Evolutionary conservation across 1,139 yeast genomes (phyloP).

Genomic region (Geotrichum klebahnii): DNA sequence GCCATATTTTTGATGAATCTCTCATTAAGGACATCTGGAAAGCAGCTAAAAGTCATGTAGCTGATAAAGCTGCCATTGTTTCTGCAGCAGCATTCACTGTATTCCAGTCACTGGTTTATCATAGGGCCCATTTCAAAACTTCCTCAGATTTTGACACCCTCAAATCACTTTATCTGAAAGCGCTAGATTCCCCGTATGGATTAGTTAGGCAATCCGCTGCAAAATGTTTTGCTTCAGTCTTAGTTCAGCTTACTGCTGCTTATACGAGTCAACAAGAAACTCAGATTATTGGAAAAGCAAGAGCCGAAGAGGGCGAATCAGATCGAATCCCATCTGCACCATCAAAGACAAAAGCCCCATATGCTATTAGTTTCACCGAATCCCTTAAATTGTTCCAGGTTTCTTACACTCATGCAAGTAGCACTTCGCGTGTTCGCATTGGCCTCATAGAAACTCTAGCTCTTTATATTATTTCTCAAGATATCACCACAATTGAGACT

Average conservation of each 20-base stretch:
- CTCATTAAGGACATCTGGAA: conserved; percentile 38
- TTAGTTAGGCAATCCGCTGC: conserved; percentile 38
- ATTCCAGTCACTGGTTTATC: conserved; percentile 26
- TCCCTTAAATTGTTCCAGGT: conserved; percentile 24
- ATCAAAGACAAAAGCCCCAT: conserved; percentile 20
- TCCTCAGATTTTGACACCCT: conserved; percentile 36
- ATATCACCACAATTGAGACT: conserved; percentile 29
- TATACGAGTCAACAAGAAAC: conserved; percentile 28
- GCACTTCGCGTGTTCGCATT: conserved; percentile 29
- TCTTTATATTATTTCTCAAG: conserved; percentile 28
- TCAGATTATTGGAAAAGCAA: conserved; percentile 24
- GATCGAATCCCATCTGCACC: conserved; percentile 24
- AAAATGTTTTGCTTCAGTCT: conserved; percentile 32
- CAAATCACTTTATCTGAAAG: conserved; percentile 30
- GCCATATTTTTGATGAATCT: conserved; percentile 37
- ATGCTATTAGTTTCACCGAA: conserved; percentile 28
- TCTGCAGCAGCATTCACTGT: conserved; percentile 35
- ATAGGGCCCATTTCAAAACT: conserved; percentile 29
- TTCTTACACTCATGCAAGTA: conserved; percentile 25
- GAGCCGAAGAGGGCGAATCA: conserved; percentile 22
- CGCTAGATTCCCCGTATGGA: conserved; percentile 32
- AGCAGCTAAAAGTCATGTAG: conserved; percentile 28
- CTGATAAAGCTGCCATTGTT: conserved; percentile 36
- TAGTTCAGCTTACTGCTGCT: conserved; percentile 28
- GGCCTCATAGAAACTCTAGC: conserved; percentile 35